Base-by-base conservation (phyloP, 1,139 yeast genomes). In the Kodamaea derodonti region DNA sequence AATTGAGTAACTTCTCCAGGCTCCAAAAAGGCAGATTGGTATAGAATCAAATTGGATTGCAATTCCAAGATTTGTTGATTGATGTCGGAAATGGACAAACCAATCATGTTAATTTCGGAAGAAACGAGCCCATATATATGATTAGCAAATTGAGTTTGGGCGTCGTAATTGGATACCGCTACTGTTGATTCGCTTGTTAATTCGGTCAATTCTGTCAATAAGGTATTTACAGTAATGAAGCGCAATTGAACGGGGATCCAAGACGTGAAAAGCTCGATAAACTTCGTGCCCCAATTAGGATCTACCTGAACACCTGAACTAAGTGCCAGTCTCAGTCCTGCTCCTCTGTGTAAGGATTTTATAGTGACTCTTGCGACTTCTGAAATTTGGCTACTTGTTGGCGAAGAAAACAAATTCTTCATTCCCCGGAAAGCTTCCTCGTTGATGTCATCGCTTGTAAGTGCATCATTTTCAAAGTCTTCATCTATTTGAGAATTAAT, bases 191-290 rank as follows among this genome's bases (percentile, higher is more conserved):
- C 55, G 10, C 47, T 42, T 13, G 64, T 43, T 3, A 56, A 37
- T 3, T 41, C 32, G 8, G 46, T 40, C 35, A 74, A 57, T 14
- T 56, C 55, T 3, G 56, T 37, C 20, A 75, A 58, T 28, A 75
- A 52, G 11, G 76, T 65, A 11, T 60, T 56, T 34, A 85, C 66
- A 4, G 85, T 75, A 27, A 83, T 65, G 55, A 86, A 90, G 43
- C 98, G 68, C 41, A 87, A 65, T 52, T 88, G 97, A 13, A 92
- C 95, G 0, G 95, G 97, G 6, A 87, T 76, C 78, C 92, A 87
- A 30, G 78, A 74, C 9, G 87, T 78, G 39, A 86, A 75, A 43
- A 79, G 65, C 43, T 79, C 83, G 32, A 86, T 60, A 36, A 88
- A 66, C 3, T 69, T 58, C 18, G 72, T 65, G 2, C 78, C 67